Evolutionary conservation across 768 basidiomycete genomes (phyloP).

Genomic region (Lactarius tabidus): DNA sequence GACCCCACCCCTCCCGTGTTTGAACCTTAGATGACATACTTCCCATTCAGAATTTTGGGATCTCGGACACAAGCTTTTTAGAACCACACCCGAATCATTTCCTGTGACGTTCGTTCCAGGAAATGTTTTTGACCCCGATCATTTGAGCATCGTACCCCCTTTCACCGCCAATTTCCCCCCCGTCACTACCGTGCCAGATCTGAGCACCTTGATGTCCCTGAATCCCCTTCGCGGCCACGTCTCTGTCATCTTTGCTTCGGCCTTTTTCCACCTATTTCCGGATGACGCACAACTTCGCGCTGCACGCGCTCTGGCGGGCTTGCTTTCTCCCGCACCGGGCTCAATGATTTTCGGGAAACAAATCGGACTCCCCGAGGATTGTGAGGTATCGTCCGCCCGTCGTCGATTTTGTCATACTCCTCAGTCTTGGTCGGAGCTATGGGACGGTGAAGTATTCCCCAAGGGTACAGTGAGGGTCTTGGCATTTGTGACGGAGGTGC

Average conservation of each 20-base stretch:
- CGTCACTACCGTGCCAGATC: conserved; percentile 25
- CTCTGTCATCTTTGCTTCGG: conserved; percentile 46
- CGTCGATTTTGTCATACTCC: conserved; percentile 34
- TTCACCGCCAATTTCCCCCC: conserved; percentile 28
- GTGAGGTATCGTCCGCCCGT: not conserved
- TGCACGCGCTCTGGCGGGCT: conserved; percentile 39
- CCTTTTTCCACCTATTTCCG: conserved; percentile 50
- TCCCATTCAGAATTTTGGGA: conserved; percentile 51
- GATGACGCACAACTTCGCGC: conserved; percentile 39
- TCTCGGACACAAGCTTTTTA: conserved; percentile 58
- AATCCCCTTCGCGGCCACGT: conserved; percentile 45
- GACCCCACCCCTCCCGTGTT: not conserved
- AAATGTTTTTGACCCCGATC: conserved; percentile 45
- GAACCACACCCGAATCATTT: conserved; percentile 46
- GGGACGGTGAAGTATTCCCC: conserved; percentile 38
- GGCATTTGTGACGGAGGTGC: conserved; percentile 11
- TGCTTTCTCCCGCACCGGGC: conserved; percentile 43
- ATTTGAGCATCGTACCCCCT: conserved; percentile 35
- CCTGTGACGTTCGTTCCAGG: conserved; percentile 54
- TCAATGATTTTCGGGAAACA: conserved; percentile 47
- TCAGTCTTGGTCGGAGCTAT: conserved; percentile 37
- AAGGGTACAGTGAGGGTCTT: conserved; percentile 34
- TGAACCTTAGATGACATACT: not conserved
- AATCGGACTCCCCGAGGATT: conserved; percentile 29
- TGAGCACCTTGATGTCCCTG: conserved; percentile 38